phyloP scores from a whole-genome alignment of 768 basidiomycete species.

The Boletus fagicola region DNA sequence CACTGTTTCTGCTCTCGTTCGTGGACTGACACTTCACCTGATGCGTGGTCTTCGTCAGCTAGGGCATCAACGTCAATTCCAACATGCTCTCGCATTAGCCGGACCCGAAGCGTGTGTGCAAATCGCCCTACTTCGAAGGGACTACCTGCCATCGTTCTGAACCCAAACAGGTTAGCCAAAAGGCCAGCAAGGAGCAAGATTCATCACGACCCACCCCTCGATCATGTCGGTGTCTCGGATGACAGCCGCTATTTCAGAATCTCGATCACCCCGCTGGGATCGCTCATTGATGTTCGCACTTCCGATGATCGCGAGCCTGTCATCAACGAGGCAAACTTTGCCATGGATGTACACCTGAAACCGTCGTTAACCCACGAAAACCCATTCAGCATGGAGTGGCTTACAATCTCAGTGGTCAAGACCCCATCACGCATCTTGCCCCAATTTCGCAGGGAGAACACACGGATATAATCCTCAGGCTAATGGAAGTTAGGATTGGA shows the following conservation, averaged over 20 bases:
- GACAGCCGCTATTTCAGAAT: conserved; percentile 91
- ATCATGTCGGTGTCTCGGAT: conserved; percentile 98
- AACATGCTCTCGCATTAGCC: conserved; percentile 95
- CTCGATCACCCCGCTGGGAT: conserved; percentile 92
- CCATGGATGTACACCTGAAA: conserved; percentile 82
- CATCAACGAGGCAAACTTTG: conserved; percentile 79
- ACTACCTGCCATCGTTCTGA: conserved; percentile 87
- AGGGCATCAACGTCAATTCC: conserved; percentile 92
- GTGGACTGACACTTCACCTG: conserved; percentile 46
- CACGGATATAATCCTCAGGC: conserved; percentile 90
- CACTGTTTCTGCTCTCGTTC: conserved; percentile 54
- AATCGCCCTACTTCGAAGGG: conserved; percentile 97
- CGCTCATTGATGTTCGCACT: conserved; percentile 99
- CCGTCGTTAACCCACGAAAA: conserved; percentile 10
- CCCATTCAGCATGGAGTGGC: conserved; percentile 8
- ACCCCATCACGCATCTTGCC: conserved; percentile 81
- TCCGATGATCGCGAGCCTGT: conserved; percentile 90
- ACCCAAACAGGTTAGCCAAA: conserved; percentile 1
- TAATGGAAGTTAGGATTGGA: conserved; percentile 30
- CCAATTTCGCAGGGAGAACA: conserved; percentile 94
- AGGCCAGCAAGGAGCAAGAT: not conserved
- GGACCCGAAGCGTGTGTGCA: conserved; percentile 88
- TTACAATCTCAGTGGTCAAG: conserved; percentile 84
- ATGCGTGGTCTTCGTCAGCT: conserved; percentile 70
- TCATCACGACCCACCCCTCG: conserved; percentile 60